Percentiles rank a stretch among this genome's conserved stretches.
Conservation (phyloP, 1,284 basidiomycete genomes). For the Sporisorium scitamineum region DNA sequence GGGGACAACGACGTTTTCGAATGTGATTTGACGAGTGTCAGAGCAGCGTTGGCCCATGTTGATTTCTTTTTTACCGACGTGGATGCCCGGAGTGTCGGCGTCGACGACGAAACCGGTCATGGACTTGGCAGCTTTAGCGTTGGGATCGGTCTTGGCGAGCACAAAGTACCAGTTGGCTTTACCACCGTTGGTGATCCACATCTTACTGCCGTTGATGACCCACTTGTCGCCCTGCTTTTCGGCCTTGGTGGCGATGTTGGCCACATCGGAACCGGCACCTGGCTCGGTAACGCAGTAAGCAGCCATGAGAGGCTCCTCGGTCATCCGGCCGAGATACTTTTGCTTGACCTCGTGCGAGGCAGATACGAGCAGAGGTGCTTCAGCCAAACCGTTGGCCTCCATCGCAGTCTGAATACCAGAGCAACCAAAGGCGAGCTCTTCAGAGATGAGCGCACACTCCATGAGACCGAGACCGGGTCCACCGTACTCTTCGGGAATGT, state of each 20-base stretch:
- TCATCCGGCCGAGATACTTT: conserved; percentile 75
- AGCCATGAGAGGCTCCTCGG: conserved; percentile 74
- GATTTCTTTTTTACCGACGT: conserved; percentile 72
- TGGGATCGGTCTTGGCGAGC: conserved; percentile 73
- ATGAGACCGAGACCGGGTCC: conserved; percentile 72
- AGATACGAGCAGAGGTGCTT: conserved; percentile 73
- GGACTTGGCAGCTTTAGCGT: conserved; percentile 71
- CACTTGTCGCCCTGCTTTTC: conserved; percentile 73
- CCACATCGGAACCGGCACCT: conserved; percentile 74
- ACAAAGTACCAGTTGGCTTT: conserved; percentile 74
- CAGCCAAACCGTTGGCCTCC: conserved; percentile 73
- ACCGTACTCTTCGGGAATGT: conserved; percentile 72
- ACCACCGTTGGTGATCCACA: conserved; percentile 73
- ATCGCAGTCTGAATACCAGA: conserved; percentile 73
- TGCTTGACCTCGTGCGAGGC: conserved; percentile 72
- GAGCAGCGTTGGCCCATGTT: conserved; percentile 76
- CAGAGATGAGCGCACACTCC: conserved; percentile 72
- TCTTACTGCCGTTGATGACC: conserved; percentile 72
- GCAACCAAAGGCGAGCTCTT: conserved; percentile 73
- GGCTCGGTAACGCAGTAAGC: conserved; percentile 74
- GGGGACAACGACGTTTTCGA: conserved; percentile 73
- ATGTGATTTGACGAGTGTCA: conserved; percentile 74
- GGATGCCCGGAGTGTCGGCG: conserved; percentile 72
- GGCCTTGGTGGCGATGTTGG: conserved; percentile 69
- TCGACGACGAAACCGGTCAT: conserved; percentile 75